Evolutionary conservation across 2,329 filamentous ascomycete species (phyloP), one percentile per base, ranked within the genome.

Genomic region (Exutisphaerella laricina): DNA sequence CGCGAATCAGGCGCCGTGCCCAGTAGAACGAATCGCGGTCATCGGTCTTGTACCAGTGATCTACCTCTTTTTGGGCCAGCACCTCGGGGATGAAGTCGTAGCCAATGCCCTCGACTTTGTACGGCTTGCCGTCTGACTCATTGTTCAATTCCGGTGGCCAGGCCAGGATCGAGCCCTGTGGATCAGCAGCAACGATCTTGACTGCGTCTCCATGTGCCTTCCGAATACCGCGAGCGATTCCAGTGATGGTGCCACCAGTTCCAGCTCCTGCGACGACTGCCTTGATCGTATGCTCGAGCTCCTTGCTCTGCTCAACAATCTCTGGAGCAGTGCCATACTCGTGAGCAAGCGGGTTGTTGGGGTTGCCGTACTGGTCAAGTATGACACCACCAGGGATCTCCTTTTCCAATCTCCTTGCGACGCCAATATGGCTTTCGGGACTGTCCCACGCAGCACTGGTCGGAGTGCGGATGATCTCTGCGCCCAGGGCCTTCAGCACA

Each of bases 1-100:
- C 92, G 12, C 88, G 77, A 57, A 98, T 98, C 40, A 98, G 71
- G 31, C 89, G 77, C 39, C 94, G 78, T n/a, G 92, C 87, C 60
- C 87, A 89, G 63, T 81, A 75, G 70, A 98, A 98, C 2, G 89
- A 89, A 63, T 95, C 85, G 48, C 79, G 78, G 62, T 98, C 92
- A 49, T 90, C 86, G 3, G 92, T 98, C 79, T 98, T 98, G 73
- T 96, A 97, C 92, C 92, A 98, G 62, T 84, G 85, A 66, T 96
- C 86, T 21, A 98, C 85, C 4, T 78, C 65, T 20, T 81, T 68
- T 60, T 84, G 87, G 54, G 92, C 82, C 42, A 98, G 73, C 4
- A 98, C 94, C 17, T 97, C 87, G 5, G 94, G 92, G 46, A 98
- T 85, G 65, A 98, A 98, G 66, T 98, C 92, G 65, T 98, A 98